Evolutionary conservation across 1,139 yeast genomes (phyloP), one percentile per base, ranked within the genome.

Genomic region (Taphrina populina): DNA sequence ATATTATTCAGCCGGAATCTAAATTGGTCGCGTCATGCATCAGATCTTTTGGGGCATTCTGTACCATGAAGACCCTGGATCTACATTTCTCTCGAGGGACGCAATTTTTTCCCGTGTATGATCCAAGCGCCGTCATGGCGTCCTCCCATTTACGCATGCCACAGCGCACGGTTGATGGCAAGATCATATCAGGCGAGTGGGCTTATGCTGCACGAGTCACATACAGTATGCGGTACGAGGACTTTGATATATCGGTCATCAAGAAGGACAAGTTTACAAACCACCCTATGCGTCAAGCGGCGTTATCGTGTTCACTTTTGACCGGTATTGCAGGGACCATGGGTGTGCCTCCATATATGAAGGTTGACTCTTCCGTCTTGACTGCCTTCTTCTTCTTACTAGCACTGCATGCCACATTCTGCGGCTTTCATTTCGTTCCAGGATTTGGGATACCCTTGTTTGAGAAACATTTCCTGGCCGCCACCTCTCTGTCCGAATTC

Each of bases 191-290:
- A 23, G 54, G 54, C n/a, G 24, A 29, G 2, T 37, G 29, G 46
- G 21, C 21, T 20, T 49, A 49, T 39, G 54, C 54, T 2, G 46
- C 46, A 2, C 45, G 39, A 13, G 13, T 49, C 26, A 39, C 54
- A n/a, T 37, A 30, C n/a, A 30, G 46, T n/a, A 49, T 49, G 54
- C 44, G 54, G 4, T 49, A 49, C 23, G 54, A 49, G 32, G 54
- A 49, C 34, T 49, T 49, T 32, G 46, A 49, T 39, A 49, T 49
- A 24, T 49, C 54, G 8, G 54, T 49, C 54, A 49, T 49, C 29
- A 33, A 49, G 13, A 29, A 29, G 24, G 54, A 49, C 36, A 32
- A 39, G 17, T 49, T 37, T 33, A 49, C 46, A 11, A 49, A 40
- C 15, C 54, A 49, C 17, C 54, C 54, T 5, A 49, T 49, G 54